phyloP scores from a whole-genome alignment of 1,284 basidiomycete species.

The Lentinus polychrous region DNA sequence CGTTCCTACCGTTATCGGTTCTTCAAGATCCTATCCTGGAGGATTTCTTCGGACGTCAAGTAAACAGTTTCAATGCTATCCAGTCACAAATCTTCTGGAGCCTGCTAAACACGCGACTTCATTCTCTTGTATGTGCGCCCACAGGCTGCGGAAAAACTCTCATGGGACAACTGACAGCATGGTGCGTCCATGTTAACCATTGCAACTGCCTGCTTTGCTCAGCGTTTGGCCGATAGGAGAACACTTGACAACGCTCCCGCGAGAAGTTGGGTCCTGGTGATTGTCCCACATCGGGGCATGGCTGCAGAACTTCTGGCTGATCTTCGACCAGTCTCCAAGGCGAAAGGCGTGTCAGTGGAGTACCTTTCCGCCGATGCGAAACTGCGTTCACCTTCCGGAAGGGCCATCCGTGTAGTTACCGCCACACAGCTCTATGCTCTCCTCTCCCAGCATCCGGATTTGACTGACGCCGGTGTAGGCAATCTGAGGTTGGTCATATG shows the following conservation, averaged over 20 bases:
- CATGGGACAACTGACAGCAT: constrained; percentile 58
- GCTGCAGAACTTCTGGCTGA: constrained; percentile 45
- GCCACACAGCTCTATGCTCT: constrained; percentile 38
- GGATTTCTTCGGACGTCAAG: constrained; percentile 36
- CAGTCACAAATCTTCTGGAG: constrained; percentile 93
- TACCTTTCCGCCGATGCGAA: constrained; percentile 23
- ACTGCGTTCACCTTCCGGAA: constrained; percentile 30
- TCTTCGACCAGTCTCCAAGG: constrained; percentile 35
- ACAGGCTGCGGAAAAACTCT: constrained; percentile 79
- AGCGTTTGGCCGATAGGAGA: constrained; percentile 33
- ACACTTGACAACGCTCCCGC: constrained; percentile 29
- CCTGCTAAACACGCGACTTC: constrained; percentile 62
- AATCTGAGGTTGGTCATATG: constrained; percentile 67
- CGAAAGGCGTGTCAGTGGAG: constrained; percentile 40
- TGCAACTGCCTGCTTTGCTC: neutral
- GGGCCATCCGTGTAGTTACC: constrained; percentile 49
- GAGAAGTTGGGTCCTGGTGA: constrained; percentile 46
- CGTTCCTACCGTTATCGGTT: constrained; percentile 62
- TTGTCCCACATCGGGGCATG: constrained; percentile 45
- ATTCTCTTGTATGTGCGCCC: constrained; percentile 80
- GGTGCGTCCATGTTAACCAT: constrained; percentile 39
- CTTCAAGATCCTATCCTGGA: constrained; percentile 45
- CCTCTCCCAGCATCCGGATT: constrained; percentile 22
- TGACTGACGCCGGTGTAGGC: constrained; percentile 14
- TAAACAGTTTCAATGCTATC: constrained; percentile 72